Evolutionary conservation across 73 alveolate species (phyloP).

Genomic region (Loxodes magnus): DNA sequence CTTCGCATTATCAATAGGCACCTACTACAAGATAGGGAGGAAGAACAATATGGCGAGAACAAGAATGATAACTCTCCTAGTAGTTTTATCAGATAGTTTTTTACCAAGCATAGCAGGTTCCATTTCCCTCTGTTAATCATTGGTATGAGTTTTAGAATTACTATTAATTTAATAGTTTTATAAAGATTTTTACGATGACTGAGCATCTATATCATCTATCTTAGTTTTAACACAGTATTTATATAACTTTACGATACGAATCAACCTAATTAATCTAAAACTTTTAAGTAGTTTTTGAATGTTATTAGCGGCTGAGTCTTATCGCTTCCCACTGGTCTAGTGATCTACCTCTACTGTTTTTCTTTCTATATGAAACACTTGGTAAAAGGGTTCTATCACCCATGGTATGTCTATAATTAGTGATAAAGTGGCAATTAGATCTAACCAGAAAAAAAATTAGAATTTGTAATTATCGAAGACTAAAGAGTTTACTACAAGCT

Average conservation of each 20-base stretch:
- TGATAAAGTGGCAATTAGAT: not conserved
- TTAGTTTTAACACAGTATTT: constrained; percentile 57
- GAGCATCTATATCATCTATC: constrained; percentile 59
- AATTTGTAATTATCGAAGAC: not conserved
- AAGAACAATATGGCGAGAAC: constrained; percentile 76
- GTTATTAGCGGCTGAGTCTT: too few species aligned
- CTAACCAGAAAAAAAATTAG: not conserved
- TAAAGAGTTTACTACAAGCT: not conserved
- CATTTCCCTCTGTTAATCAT: constrained; percentile 36
- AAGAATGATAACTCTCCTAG: constrained; percentile 79
- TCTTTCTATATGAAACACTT: too few species aligned
- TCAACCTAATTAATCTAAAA: constrained; percentile 53
- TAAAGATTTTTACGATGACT: constrained; percentile 49
- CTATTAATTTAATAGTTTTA: constrained; percentile 41
- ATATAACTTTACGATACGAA: constrained; percentile 63
- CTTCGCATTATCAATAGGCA: constrained; percentile 6
- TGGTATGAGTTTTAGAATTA: constrained; percentile 55
- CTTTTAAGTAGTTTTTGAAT: constrained; percentile 1
- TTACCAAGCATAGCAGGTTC: constrained; percentile 62
- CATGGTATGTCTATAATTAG: not conserved
- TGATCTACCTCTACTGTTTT: too few species aligned
- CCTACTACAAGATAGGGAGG: constrained; percentile 47
- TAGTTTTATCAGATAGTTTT: constrained; percentile 69
- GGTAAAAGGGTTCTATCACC: too few species aligned
- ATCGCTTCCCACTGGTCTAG: too few species aligned